Conservation (phyloP, 2,329 filamentous ascomycete species). For the Fusarium mangiferae region DNA sequence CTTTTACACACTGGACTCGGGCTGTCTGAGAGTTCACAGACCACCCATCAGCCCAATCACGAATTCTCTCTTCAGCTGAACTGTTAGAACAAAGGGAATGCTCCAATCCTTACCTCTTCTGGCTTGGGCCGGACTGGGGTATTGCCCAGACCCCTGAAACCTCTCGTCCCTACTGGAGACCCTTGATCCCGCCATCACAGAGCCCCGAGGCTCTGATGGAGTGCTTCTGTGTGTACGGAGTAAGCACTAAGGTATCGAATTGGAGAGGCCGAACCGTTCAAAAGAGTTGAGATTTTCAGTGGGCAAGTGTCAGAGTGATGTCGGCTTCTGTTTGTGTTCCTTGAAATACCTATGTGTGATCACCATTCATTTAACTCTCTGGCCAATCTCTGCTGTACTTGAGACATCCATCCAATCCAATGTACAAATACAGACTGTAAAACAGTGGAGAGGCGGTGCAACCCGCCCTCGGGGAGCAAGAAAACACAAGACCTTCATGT, state of each 20-base stretch:
- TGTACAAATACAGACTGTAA: not conserved
- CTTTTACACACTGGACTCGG: not conserved
- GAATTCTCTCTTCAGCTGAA: conserved; percentile 24
- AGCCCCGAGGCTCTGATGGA: not conserved
- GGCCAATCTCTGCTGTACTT: not conserved
- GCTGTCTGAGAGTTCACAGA: not conserved
- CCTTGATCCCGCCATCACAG: conserved; percentile 18
- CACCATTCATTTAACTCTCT: not conserved
- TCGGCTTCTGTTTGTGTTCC: not conserved
- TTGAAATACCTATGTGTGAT: not conserved
- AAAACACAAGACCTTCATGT: no score
- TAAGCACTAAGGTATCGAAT: conserved; percentile 19
- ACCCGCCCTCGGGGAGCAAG: not conserved
- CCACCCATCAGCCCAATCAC: conserved; percentile 15
- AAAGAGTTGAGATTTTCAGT: not conserved
- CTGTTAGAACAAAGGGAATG: conserved; percentile 7
- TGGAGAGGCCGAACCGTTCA: conserved; percentile 7
- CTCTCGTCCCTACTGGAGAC: conserved; percentile 10
- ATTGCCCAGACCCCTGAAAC: conserved; percentile 19
- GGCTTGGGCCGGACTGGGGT: conserved; percentile 15
- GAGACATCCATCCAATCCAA: not conserved
- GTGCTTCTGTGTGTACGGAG: not conserved
- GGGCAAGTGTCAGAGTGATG: not conserved
- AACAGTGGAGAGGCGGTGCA: conserved; percentile 31
- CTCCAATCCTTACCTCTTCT: conserved; percentile 4